A percentile compares a stretch with the other conserved stretches of the same genome.
phyloP scores from a whole-genome alignment of 2,329 filamentous ascomycete genomes.

The Fusarium heterosporum region DNA sequence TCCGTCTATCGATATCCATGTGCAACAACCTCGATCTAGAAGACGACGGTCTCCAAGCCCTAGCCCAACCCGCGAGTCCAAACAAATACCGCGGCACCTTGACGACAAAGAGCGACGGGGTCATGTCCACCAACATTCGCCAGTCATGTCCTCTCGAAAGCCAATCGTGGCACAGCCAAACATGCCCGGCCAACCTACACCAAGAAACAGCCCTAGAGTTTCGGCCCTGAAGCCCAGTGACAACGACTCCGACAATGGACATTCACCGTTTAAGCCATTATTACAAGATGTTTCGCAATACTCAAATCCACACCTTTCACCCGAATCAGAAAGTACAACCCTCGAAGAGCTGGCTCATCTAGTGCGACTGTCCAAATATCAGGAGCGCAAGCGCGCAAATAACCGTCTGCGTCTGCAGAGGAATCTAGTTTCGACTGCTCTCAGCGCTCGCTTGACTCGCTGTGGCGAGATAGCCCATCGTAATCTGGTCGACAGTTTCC shows the following conservation, averaged over 20 bases:
- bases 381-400: slow-evolving; percentile 81
- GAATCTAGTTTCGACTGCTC: slow-evolving; percentile 78
- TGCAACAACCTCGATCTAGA: slow-evolving; percentile 61
- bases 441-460: slow-evolving; percentile 79
- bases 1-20: slow-evolving; percentile 65
- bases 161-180: slow-evolving; percentile 62
- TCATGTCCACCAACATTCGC: slow-evolving; percentile 53
- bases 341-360: slow-evolving; percentile 83
- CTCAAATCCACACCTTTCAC: slow-evolving; percentile 69
- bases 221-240: slow-evolving; percentile 48
- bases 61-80: slow-evolving; percentile 58
- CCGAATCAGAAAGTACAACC: slow-evolving; percentile 74
- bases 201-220: slow-evolving; percentile 47
- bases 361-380: slow-evolving; percentile 81
- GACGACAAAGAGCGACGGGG: slow-evolving; percentile 57
- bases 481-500: slow-evolving; percentile 81
- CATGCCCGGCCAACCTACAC: slow-evolving; percentile 47
- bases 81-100: slow-evolving; percentile 59
- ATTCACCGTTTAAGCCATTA: slow-evolving; percentile 62
- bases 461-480: slow-evolving; percentile 80
- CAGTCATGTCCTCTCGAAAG: slow-evolving; percentile 58
- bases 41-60: slow-evolving; percentile 68
- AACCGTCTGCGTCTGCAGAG: slow-evolving; percentile 79
- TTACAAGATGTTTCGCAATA: slow-evolving; percentile 75
- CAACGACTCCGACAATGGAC: slow-evolving; percentile 56